phyloP scores from a whole-genome alignment of 139 green algal species.

The Coccomyxa sp. region DNA sequence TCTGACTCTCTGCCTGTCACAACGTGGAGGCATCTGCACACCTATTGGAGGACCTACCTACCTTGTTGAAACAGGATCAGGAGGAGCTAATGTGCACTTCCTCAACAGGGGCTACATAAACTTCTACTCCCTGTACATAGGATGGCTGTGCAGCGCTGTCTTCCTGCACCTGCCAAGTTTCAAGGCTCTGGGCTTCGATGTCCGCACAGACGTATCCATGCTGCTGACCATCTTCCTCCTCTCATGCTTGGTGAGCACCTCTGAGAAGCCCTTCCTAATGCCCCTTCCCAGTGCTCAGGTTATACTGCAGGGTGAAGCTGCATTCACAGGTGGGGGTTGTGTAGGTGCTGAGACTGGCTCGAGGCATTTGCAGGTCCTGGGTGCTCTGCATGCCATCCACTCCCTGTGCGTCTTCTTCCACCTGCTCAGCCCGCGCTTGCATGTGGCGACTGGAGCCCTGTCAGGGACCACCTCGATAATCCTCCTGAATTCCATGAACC shows the following conservation, averaged over 20 bases:
- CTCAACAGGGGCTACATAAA: slow-evolving; percentile 73
- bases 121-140: slow-evolving; percentile 71
- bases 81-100: neutral
- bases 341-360: neutral
- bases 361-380: slow-evolving; percentile 34
- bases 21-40: neutral
- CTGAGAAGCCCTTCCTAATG: neutral
- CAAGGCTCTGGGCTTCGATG: slow-evolving; percentile 64
- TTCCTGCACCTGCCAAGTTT: slow-evolving; percentile 83
- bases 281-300: neutral
- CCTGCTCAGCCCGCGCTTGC: slow-evolving; percentile 30
- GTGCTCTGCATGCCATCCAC: slow-evolving; percentile 44
- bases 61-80: neutral
- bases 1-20: neutral
- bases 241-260: slow-evolving; percentile 29
- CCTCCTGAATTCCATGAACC: slow-evolving; percentile 64
- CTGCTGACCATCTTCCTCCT: slow-evolving; percentile 58
- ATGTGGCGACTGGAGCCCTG: neutral
- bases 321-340: neutral
- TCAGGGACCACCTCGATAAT: slow-evolving; percentile 39
- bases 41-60: neutral
- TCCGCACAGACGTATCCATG: slow-evolving; percentile 70
- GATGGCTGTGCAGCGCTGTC: slow-evolving; percentile 74
- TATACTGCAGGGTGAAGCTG: neutral
- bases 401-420: slow-evolving; percentile 29